Conservation (phyloP, 2,329 filamentous ascomycete genomes). For the Colletotrichum phormii region DNA sequence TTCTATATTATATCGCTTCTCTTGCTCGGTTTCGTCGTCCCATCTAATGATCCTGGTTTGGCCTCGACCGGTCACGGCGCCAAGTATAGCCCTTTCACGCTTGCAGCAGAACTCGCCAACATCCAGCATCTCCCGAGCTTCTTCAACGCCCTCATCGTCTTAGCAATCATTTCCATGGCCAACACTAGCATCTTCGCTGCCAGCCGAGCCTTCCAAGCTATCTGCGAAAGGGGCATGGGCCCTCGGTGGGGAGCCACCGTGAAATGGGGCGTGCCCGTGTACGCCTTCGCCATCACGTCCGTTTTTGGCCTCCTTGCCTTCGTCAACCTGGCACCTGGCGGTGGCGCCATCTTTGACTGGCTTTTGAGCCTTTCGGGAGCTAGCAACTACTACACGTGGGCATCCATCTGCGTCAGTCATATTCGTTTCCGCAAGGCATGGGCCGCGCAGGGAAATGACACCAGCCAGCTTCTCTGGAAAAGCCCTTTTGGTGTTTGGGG, state of each 20-base stretch:
- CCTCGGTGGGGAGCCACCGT: constrained; percentile 42
- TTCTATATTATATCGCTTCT: constrained; percentile 66
- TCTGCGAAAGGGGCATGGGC: constrained; percentile 50
- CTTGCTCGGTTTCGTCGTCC: constrained; percentile 62
- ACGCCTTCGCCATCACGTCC: constrained; percentile 53
- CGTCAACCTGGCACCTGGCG: constrained; percentile 51
- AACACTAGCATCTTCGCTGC: constrained; percentile 56
- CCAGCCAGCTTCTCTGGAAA: constrained; percentile 47
- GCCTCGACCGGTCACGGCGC: constrained; percentile 37
- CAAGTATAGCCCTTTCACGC: constrained; percentile 44
- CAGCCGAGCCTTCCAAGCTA: constrained; percentile 49
- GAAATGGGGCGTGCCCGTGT: constrained; percentile 55
- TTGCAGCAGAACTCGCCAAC: constrained; percentile 42
- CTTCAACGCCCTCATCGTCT: constrained; percentile 51
- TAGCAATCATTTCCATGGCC: constrained; percentile 51
- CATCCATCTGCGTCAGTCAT: constrained; percentile 57
- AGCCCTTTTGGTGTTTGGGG: constrained; percentile 45
- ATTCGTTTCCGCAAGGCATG: constrained; percentile 57
- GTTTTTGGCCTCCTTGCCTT: constrained; percentile 56
- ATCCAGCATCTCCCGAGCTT: constrained; percentile 44
- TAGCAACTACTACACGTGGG: constrained; percentile 61
- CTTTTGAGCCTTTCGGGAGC: constrained; percentile 59
- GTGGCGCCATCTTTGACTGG: constrained; percentile 56
- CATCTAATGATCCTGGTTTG: constrained; percentile 58
- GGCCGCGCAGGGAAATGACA: constrained; percentile 50